These are phyloP conservation scores for Tuber borchii DNA, from an alignment of 495 filamentous ascomycete species.

Conservation along the genomic window DNA sequence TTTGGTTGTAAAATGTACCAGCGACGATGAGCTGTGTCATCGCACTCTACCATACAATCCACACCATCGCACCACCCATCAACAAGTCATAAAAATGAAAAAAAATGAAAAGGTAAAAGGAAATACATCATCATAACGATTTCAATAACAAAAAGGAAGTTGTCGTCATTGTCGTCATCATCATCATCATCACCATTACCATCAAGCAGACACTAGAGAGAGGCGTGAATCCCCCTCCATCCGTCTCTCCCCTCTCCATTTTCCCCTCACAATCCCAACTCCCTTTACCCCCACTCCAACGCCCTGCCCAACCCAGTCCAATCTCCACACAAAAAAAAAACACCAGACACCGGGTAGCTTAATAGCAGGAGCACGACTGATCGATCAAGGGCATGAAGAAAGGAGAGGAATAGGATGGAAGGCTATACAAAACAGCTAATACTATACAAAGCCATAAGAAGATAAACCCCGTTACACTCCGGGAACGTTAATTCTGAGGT, in stretches of 20 bases:
- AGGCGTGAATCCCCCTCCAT: neutral
- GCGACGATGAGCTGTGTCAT: neutral
- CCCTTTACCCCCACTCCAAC: neutral
- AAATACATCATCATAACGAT: constrained; percentile 2
- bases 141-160: neutral
- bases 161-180: neutral
- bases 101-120: neutral
- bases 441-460: neutral
- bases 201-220: neutral
- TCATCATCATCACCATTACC: neutral
- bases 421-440: neutral
- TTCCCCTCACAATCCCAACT: neutral
- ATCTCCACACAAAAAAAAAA: neutral
- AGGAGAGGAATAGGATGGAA: neutral
- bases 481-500: neutral
- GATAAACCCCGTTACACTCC: neutral
- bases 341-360: neutral
- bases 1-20: neutral
- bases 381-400: neutral
- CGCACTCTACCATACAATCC: neutral
- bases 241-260: neutral
- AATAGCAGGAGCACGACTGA: neutral
- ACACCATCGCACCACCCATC: neutral
- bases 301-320: neutral
- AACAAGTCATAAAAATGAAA: neutral